Conservation (phyloP, 805 yeast genomes). For the Saccharomycopsis fibuligera region DNA sequence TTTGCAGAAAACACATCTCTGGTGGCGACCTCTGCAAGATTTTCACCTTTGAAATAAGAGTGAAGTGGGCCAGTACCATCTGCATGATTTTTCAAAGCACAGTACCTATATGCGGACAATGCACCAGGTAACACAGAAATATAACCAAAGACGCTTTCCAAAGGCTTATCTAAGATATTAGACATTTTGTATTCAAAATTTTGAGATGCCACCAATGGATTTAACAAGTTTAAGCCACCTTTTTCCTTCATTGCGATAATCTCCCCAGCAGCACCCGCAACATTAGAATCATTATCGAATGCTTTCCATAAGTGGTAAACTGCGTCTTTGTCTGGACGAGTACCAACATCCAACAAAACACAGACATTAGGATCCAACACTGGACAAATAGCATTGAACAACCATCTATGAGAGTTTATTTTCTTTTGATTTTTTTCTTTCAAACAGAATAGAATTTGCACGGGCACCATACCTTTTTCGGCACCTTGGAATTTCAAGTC, state of each 20-base stretch:
- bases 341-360: constrained; percentile 92
- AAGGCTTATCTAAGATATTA: constrained; percentile 90
- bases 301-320: constrained; percentile 96
- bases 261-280: constrained; percentile 99
- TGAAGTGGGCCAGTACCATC: constrained; percentile 91
- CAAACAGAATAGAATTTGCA: constrained; percentile 85
- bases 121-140: constrained; percentile 95
- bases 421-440: constrained; percentile 90
- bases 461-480: constrained; percentile 88
- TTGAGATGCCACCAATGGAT: constrained; percentile 93
- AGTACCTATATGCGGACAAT: constrained; percentile 84
- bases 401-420: constrained; percentile 96
- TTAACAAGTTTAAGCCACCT: constrained; percentile 70
- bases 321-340: constrained; percentile 84
- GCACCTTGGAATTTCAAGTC: constrained; percentile 85
- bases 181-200: constrained; percentile 96
- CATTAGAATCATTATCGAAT: constrained; percentile 90
- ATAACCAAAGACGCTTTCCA: constrained; percentile 89
- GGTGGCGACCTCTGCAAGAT: constrained; percentile 42
- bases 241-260: constrained; percentile 93
- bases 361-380: constrained; percentile 86
- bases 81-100: constrained; percentile 76
- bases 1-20: constrained; percentile 90
- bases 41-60: constrained; percentile 88
- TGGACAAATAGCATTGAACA: constrained; percentile 92